Base-by-base conservation (phyloP, 2,329 filamentous ascomycete species). In the Elsinoe arachidis region DNA sequence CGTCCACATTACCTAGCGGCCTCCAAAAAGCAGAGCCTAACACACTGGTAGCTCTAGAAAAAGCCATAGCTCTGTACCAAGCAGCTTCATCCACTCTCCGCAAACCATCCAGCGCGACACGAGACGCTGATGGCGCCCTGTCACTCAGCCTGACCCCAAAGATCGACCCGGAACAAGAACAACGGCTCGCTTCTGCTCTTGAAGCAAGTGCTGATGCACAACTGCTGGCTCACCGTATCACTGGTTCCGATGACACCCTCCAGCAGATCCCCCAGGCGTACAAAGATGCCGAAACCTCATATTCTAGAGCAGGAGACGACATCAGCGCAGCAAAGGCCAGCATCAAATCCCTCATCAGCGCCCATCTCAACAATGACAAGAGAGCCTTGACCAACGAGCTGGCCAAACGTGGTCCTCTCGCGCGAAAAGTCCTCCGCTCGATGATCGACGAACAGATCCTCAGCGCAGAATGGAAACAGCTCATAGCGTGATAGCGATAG, bases 401-500 rank as follows among this genome's bases (percentile, higher is more conserved):
- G n/a, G 26, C 33, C 15, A 53, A 53, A 35, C 35, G 14, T 3
- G 49, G 49, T 4, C 7, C 26, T n/a, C 11, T 14, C 7, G 49
- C n/a, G 5, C 15, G 15, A 3, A 37, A 35, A 21, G 19, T 39
- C 12, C 6, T 53, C 33, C 49, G 49, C 5, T 15, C 26, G 17
- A 37, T 53, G 49, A 35, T 53, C 33, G 34, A 53, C 35, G 49
- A 53, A 34, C 33, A 53, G 14, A 34, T 53, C 34, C 7, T 53
- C 12, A 11, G 34, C 4, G 9, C 3, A 17, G 49, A 53, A 19
- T 53, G 49, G 49, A 9, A 21, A 39, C 15, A 53, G n/a, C 12
- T 53, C 33, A 53, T 53, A 53, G 17, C 35, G 17, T 34, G 34
- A 53, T 37, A 39, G 17, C 5, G 33, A 23, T 46, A 26, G 21